Conservation (phyloP, 73 alveolate genomes). For the Symbiodinium natans region DNA sequence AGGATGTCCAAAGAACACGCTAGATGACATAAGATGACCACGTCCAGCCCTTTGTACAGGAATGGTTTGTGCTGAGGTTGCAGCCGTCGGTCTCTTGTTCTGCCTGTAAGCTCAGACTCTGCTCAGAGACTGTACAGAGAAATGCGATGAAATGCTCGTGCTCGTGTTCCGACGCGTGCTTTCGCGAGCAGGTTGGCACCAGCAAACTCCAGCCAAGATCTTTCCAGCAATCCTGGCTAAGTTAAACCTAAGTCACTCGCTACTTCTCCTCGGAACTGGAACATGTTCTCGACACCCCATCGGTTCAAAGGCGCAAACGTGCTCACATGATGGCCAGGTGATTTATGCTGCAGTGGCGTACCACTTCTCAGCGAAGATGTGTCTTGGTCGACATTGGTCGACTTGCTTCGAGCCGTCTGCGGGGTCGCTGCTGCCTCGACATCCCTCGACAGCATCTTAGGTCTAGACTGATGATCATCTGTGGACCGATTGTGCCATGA, state of each 20-base stretch:
- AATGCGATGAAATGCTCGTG: too few relatives aligned
- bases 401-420: too few relatives aligned
- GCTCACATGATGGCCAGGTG: conserved; percentile 26
- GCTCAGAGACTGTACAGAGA: too few relatives aligned
- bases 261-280: neutral
- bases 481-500: conserved; percentile 84
- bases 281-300: neutral
- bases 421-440: neutral
- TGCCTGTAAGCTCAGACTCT: neutral
- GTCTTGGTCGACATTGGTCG: neutral
- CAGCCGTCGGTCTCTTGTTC: conserved; percentile 53
- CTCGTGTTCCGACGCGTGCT: too few relatives aligned
- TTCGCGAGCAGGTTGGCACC: conserved; percentile 60
- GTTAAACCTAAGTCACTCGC: neutral
- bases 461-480: conserved; percentile 89
- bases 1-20: too few relatives aligned
- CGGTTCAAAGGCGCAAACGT: neutral
- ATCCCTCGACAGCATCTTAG: neutral
- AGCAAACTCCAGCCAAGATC: conserved; percentile 65
- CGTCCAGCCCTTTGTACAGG: neutral
- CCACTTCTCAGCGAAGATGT: conserved; percentile 79
- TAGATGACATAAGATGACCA: too few relatives aligned
- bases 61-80: conserved; percentile 13
- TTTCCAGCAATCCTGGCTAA: conserved; percentile 11
- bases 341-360: conserved; percentile 77